A percentile compares a stretch with the other conserved stretches of the same genome.
These are phyloP conservation scores for Lactifluus piperatus DNA, from an alignment of 768 basidiomycete genomes.

Conservation along the genomic window DNA sequence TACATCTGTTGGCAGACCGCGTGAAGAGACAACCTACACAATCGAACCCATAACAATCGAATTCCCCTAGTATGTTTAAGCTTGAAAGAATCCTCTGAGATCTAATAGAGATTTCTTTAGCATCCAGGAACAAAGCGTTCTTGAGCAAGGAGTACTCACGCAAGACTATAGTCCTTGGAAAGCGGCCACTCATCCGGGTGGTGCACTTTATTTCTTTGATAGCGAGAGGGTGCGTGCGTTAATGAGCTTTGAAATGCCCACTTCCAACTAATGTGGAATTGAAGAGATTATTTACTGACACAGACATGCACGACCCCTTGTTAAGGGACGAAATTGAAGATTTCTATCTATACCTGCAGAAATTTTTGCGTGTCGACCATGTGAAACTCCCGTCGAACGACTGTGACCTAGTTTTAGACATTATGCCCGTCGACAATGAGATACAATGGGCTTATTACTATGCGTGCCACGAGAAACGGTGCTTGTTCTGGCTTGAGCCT, in stretches of 20 bases:
- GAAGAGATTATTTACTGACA: slow-evolving; percentile 48
- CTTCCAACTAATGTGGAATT: neutral
- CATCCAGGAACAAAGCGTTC: neutral
- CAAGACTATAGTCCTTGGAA: slow-evolving; percentile 30
- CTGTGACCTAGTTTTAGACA: slow-evolving; percentile 40
- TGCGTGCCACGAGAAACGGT: slow-evolving; percentile 36
- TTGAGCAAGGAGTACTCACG: neutral
- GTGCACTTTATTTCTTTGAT: slow-evolving; percentile 49
- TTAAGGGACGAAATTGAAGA: slow-evolving; percentile 30
- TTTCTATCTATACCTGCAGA: slow-evolving; percentile 25
- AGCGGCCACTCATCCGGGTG: slow-evolving; percentile 48
- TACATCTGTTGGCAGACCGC: neutral
- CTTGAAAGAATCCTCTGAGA: too few species aligned
- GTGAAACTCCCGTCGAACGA: slow-evolving; percentile 27
- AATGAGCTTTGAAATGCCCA: neutral
- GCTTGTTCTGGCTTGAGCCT: slow-evolving; percentile 48
- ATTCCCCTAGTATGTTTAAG: slow-evolving; percentile 2
- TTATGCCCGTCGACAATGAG: slow-evolving; percentile 24
- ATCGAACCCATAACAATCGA: neutral
- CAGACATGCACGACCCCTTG: slow-evolving; percentile 36
- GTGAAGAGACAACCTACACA: neutral
- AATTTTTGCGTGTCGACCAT: slow-evolving; percentile 12
- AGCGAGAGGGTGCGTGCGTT: slow-evolving; percentile 32
- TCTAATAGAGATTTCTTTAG: neutral
- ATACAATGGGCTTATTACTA: slow-evolving; percentile 40